Evolutionary conservation across 2,329 filamentous ascomycete species (phyloP).

Genomic region (Bipolaris zeicola): DNA sequence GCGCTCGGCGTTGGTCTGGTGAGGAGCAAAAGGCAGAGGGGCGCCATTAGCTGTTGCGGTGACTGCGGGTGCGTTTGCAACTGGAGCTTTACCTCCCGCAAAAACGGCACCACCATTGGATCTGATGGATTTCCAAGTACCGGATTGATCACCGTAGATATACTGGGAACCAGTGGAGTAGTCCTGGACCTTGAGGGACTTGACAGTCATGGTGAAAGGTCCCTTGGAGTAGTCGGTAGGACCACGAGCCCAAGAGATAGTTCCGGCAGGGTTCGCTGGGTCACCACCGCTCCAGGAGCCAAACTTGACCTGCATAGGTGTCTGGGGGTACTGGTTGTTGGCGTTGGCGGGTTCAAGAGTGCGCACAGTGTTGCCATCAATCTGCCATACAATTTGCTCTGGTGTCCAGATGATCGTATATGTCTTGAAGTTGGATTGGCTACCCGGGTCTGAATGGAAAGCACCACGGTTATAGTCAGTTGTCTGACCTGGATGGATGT

Average conservation of each 20-base stretch:
- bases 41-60: slow-evolving; percentile 67
- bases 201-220: slow-evolving; percentile 85
- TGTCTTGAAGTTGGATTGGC: slow-evolving; percentile 77
- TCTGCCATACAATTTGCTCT: slow-evolving; percentile 83
- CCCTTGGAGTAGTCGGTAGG: slow-evolving; percentile 81
- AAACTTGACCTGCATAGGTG: slow-evolving; percentile 92
- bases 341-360: slow-evolving; percentile 74
- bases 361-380: slow-evolving; percentile 77
- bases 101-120: slow-evolving; percentile 80
- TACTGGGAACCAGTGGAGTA: slow-evolving; percentile 93
- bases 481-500: slow-evolving; percentile 64
- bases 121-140: slow-evolving; percentile 80
- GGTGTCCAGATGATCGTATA: slow-evolving; percentile 93
- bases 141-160: slow-evolving; percentile 76
- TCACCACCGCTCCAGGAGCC: slow-evolving; percentile 94
- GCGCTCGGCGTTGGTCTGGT: slow-evolving; percentile 59
- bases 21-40: slow-evolving; percentile 70
- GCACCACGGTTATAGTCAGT: slow-evolving; percentile 85
- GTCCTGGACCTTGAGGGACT: slow-evolving; percentile 77
- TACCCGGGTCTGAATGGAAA: slow-evolving; percentile 71
- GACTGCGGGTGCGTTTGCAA: slow-evolving; percentile 64
- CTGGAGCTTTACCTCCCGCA: slow-evolving; percentile 59
- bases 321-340: slow-evolving; percentile 84
- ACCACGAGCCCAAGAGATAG: slow-evolving; percentile 87
- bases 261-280: slow-evolving; percentile 75